These are phyloP conservation scores for Malus orientalis DNA, from an alignment of 306 rosid genomes.

Conservation along the genomic window DNA sequence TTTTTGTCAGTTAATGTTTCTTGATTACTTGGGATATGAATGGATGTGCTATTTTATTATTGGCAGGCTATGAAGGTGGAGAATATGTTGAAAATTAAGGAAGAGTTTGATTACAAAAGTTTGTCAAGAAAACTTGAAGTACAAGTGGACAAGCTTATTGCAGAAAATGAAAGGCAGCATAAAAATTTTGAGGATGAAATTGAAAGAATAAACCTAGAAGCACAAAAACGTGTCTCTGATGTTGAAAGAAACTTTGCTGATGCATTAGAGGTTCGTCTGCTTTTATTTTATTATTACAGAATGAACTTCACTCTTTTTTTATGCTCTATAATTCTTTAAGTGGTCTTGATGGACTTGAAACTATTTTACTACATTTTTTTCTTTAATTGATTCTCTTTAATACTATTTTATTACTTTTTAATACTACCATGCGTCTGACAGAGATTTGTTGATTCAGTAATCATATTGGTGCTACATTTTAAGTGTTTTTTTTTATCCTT, in stretches of 20 bases:
- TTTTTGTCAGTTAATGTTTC: not conserved
- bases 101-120: conserved; percentile 97
- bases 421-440: not conserved
- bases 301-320: not conserved
- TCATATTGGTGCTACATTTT: not conserved
- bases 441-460: not conserved
- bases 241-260: conserved; percentile 87
- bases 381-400: not conserved
- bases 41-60: conserved; percentile 13
- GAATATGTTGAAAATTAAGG: conserved; percentile 92
- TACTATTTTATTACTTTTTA: not conserved
- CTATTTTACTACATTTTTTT: not conserved
- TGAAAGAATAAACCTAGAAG: conserved; percentile 65
- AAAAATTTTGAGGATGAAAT: conserved; percentile 76
- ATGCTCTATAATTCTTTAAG: not conserved
- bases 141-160: conserved; percentile 83
- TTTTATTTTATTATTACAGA: not conserved
- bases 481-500: conserved; percentile 6
- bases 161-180: conserved; percentile 88
- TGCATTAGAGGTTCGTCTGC: conserved; percentile 72
- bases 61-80: conserved; percentile 96
- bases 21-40: conserved; percentile 1
- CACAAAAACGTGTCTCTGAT: conserved; percentile 63
- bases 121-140: conserved; percentile 84
- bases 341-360: not conserved